Conservation (phyloP, 345 rosid species). For the Carallia pectinifolia region DNA sequence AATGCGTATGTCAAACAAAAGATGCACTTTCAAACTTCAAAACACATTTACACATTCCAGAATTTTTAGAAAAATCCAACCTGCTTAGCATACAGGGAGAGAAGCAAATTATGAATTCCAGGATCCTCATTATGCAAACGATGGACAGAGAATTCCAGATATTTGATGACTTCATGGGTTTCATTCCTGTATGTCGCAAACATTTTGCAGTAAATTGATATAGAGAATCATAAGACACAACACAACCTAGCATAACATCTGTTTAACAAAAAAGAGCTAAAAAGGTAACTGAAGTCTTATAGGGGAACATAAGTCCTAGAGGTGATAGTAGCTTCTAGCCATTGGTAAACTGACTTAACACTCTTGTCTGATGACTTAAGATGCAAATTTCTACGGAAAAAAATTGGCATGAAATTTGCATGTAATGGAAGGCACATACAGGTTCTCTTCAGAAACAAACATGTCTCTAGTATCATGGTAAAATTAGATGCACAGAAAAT, state of each 20-base stretch:
- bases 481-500: no score
- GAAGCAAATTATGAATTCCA: conserved; percentile 92
- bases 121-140: conserved; percentile 92
- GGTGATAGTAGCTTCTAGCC: not conserved
- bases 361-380: not conserved
- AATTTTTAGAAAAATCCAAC: conserved; percentile 37
- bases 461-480: not conserved
- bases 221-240: conserved; percentile 8
- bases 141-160: conserved; percentile 89
- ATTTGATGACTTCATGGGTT: conserved; percentile 97
- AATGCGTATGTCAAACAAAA: not conserved
- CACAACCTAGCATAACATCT: not conserved
- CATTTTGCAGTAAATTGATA: conserved; percentile 1
- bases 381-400: not conserved
- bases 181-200: conserved; percentile 69
- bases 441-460: not conserved
- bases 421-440: not conserved
- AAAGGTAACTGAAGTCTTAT: not conserved
- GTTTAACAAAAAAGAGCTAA: conserved; percentile 3
- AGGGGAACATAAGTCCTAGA: not conserved
- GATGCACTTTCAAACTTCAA: not conserved
- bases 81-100: conserved; percentile 96
- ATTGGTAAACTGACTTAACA: not conserved
- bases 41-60: not conserved
- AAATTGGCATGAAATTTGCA: conserved; percentile 1